These are phyloP conservation scores for Camelina laxa DNA, from an alignment of 345 rosid species.

Conservation along the genomic window DNA sequence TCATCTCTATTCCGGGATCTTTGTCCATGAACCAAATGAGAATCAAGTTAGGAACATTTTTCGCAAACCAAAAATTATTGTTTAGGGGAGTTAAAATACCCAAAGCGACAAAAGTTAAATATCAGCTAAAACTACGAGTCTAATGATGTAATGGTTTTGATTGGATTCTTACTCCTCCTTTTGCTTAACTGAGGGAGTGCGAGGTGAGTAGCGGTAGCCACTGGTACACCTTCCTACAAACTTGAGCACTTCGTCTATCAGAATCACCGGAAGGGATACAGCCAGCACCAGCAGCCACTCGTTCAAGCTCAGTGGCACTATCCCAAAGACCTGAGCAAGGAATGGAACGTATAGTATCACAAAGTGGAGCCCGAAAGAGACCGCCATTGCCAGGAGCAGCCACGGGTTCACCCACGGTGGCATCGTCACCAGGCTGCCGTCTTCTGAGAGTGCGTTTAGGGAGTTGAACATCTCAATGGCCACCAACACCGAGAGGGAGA, in stretches of 20 bases:
- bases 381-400: constrained; percentile 74
- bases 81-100: constrained; percentile 28
- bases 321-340: constrained; percentile 85
- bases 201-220: constrained; percentile 43
- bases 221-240: constrained; percentile 74
- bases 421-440: constrained; percentile 81
- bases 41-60: background rate
- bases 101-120: constrained; percentile 35
- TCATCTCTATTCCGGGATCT: background rate
- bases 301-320: constrained; percentile 83
- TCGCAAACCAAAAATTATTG: constrained; percentile 21
- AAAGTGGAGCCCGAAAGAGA: constrained; percentile 84
- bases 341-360: constrained; percentile 87
- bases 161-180: constrained; percentile 45
- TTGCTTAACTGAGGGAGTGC: constrained; percentile 48
- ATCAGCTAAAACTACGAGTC: constrained; percentile 29
- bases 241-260: constrained; percentile 86
- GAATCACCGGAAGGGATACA: constrained; percentile 79
- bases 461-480: constrained; percentile 99
- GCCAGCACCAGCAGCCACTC: constrained; percentile 91
- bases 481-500: constrained; percentile 89
- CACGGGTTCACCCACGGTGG: constrained; percentile 95
- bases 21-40: background rate
- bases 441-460: constrained; percentile 91
- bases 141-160: constrained; percentile 13